Evolutionary conservation across 805 yeast genomes (phyloP).

Genomic region (Yamadazyma insecticola): DNA sequence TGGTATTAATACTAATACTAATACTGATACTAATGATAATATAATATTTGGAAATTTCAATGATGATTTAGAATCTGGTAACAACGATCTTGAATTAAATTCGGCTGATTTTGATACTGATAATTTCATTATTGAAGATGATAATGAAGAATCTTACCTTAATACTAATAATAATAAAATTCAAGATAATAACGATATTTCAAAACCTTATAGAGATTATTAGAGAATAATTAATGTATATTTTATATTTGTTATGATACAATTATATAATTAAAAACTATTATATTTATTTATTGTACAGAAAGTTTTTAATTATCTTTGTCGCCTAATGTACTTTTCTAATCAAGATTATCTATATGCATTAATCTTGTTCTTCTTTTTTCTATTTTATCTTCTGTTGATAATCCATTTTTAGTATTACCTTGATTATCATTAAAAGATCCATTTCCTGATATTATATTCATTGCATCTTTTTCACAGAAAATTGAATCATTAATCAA

Average conservation of each 20-base stretch:
- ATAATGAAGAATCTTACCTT: slow-evolving; percentile 18
- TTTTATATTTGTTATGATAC: too few species aligned
- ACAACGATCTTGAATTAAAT: slow-evolving; percentile 28
- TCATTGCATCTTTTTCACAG: slow-evolving; percentile 47
- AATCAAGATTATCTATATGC: slow-evolving; percentile 32
- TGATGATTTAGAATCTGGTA: slow-evolving; percentile 28
- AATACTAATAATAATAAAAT: not conserved
- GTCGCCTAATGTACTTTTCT: too few species aligned
- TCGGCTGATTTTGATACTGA: slow-evolving; percentile 37
- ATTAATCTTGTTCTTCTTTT: slow-evolving; percentile 40
- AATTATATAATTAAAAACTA: too few species aligned
- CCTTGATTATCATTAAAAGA: slow-evolving; percentile 18
- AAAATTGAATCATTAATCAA: slow-evolving; percentile 43
- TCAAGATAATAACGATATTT: not conserved
- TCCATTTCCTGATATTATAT: slow-evolving; percentile 21
- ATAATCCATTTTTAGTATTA: slow-evolving; percentile 15
- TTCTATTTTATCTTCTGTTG: slow-evolving; percentile 32
- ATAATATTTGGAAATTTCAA: slow-evolving; percentile 39
- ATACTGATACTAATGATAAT: slow-evolving; percentile 19
- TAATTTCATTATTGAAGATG: slow-evolving; percentile 37
- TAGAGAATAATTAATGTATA: too few species aligned
- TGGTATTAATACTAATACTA: slow-evolving; percentile 6
- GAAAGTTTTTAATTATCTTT: too few species aligned
- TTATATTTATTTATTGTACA: too few species aligned
- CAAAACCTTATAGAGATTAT: slow-evolving; percentile 1